A percentile compares a stretch with the other conserved stretches of the same genome.
Conservation (phyloP, 2,329 filamentous ascomycete genomes). For the Hirsutella minnesotensis region DNA sequence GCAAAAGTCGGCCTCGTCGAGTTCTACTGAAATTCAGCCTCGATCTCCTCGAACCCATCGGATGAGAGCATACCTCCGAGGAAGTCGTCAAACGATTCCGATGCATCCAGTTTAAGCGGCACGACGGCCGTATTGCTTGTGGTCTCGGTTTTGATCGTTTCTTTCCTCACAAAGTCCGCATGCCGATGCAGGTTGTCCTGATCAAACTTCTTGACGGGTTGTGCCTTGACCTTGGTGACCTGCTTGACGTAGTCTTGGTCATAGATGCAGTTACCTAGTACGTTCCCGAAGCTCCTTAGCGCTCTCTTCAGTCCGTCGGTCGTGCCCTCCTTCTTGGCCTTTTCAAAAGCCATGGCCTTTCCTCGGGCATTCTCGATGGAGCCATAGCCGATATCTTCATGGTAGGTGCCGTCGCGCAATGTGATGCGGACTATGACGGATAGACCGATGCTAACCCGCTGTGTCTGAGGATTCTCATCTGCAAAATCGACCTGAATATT, state of each 20-base stretch:
- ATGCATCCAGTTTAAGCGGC: constrained; percentile 17
- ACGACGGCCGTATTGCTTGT: constrained; percentile 2
- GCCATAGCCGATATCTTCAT: constrained; percentile 95
- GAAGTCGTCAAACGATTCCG: constrained; percentile 39
- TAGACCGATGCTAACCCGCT: constrained; percentile 72
- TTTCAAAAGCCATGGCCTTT: constrained; percentile 93
- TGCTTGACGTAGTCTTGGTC: constrained; percentile 88
- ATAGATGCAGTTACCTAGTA: constrained; percentile 96
- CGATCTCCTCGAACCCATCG: constrained; percentile 22
- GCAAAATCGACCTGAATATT: constrained; percentile 93
- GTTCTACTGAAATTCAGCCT: constrained; percentile 39
- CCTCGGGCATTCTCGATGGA: constrained; percentile 93
- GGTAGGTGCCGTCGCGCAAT: constrained; percentile 84
- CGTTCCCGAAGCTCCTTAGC: constrained; percentile 85
- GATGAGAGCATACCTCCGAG: constrained; percentile 33
- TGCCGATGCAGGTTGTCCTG: constrained; percentile 74
- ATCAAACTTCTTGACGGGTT: constrained; percentile 61
- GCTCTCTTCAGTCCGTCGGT: constrained; percentile 89
- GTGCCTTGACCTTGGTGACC: constrained; percentile 79
- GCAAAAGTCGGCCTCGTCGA: constrained; percentile 67
- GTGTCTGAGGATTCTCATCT: constrained; percentile 68
- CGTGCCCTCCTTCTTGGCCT: constrained; percentile 95
- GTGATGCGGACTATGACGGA: constrained; percentile 88
- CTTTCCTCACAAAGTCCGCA: constrained; percentile 57
- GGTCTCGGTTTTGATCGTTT: constrained; percentile 21